Evolutionary conservation across 129 eudicot species (phyloP).

Genomic region (Chrysanthemum seticuspe): DNA sequence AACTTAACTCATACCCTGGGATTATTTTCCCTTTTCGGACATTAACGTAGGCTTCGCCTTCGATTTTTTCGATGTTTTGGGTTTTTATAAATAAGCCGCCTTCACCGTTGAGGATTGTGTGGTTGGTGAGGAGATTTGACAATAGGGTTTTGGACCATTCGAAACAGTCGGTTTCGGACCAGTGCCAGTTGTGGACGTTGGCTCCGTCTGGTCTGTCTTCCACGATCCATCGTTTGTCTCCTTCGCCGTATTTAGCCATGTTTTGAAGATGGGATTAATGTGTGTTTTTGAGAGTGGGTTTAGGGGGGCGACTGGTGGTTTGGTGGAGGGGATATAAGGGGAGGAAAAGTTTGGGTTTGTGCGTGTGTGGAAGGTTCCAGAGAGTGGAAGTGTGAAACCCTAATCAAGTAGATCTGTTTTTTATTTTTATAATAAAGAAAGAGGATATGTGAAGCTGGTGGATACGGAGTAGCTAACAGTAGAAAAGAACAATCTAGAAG

Average conservation of each 20-base stretch:
- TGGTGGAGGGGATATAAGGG: not conserved
- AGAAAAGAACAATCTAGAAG: too few species aligned
- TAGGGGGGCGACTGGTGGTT: not conserved
- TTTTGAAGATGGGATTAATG: too few species aligned
- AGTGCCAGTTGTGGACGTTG: conserved; percentile 99
- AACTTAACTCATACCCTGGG: conserved; percentile 77
- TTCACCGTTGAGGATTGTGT: conserved; percentile 63
- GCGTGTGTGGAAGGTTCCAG: not conserved
- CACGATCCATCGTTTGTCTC: conserved; percentile 96
- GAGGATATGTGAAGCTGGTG: too few species aligned
- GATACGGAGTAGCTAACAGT: too few species aligned
- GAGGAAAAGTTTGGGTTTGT: not conserved
- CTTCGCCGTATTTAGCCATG: conserved; percentile 96
- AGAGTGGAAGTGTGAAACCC: not conserved
- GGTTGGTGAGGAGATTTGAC: conserved; percentile 45
- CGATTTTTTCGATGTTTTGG: conserved; percentile 56
- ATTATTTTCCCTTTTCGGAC: conserved; percentile 93
- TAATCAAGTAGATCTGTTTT: too few species aligned
- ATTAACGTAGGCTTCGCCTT: conserved; percentile 91
- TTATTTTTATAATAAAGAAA: too few species aligned
- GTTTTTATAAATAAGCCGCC: conserved; percentile 58
- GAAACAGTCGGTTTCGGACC: conserved; percentile 94
- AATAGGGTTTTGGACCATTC: conserved; percentile 66
- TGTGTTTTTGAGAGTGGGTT: not conserved
- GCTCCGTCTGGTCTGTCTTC: conserved; percentile 98